Base-by-base conservation (phyloP, 306 rosid genomes). In the Fragaria vesca region DNA sequence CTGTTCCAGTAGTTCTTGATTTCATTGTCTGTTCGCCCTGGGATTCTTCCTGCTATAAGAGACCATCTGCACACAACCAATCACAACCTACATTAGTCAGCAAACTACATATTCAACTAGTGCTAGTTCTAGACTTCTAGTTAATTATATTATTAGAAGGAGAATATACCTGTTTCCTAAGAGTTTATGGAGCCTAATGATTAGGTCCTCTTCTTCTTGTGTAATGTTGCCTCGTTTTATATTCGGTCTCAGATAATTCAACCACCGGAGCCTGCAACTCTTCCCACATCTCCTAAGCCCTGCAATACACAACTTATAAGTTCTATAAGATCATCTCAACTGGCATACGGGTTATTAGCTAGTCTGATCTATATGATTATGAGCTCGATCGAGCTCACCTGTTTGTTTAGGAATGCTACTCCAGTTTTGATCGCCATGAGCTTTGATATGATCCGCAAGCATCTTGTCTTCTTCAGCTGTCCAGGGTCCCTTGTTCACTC, bases 21-120 rank as follows among this genome's bases (percentile, higher is more conserved):
- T 54, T 84, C 87, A 84, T 81, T 78, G 82, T 84, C 82, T 62
- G 87, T 81, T 81, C 87, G 75, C 26, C 87, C 87, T 28, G 87
- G 87, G 12, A 84, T 61, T 66, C 87, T 84, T 76, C 87, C 87
- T 2, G 87, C 87, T 47, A 84, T 81, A 43, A 78, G 80, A 38
- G 87, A 81, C 85, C 85, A 84, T 62, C 87, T 84, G 34, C 4
- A 71, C 46, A 21, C 8, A 21, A 42, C 60, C 46, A 48, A 42
- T 24, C 10, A 32, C 17, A 38, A 51, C 17, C 8, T 32, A 28
- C 24, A 40, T 2, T 11, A 32, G 51, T 16, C 20, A 17, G 26
- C 5, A 70, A 16, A 71, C 9, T 28, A 28, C 40, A 6, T 62
- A 18, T 20, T 20, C 11, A 0, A 12, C 30, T 20, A 20, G 60